These are phyloP conservation scores for Lizonia empirigonia DNA, from an alignment of 2,329 filamentous ascomycete species.

Conservation along the genomic window DNA sequence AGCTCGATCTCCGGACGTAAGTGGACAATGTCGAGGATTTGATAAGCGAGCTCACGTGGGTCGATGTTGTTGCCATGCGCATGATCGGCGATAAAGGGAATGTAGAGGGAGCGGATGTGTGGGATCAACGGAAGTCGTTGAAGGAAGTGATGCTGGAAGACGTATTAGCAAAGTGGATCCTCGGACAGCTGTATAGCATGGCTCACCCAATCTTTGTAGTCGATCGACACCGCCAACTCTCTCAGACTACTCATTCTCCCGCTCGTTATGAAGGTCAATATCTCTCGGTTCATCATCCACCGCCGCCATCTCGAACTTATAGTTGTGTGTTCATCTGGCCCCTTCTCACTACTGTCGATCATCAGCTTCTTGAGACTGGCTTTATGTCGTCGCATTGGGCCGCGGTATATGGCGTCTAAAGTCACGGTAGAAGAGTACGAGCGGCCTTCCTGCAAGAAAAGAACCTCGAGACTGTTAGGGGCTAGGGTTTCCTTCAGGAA, in stretches of 20 bases:
- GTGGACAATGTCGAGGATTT: slow-evolving; percentile 78
- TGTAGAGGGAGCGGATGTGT: slow-evolving; percentile 72
- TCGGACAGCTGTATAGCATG: background rate
- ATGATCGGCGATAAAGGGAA: slow-evolving; percentile 70
- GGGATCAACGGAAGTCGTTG: slow-evolving; percentile 73
- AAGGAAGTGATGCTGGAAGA: slow-evolving; percentile 73
- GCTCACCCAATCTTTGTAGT: slow-evolving; percentile 79
- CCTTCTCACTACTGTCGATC: slow-evolving; percentile 70
- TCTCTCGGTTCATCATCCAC: slow-evolving; percentile 74
- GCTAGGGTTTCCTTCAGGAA: slow-evolving; percentile 79
- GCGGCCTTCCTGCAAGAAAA: slow-evolving; percentile 74
- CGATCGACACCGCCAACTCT: slow-evolving; percentile 73
- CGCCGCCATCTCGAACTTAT: slow-evolving; percentile 61
- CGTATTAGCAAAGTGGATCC: too few species aligned
- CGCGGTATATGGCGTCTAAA: slow-evolving; percentile 73
- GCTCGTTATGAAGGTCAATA: slow-evolving; percentile 75
- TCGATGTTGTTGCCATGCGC: slow-evolving; percentile 62
- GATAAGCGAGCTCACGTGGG: slow-evolving; percentile 72
- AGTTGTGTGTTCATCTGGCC: slow-evolving; percentile 49
- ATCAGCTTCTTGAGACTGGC: slow-evolving; percentile 73
- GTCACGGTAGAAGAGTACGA: slow-evolving; percentile 63
- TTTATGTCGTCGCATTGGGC: slow-evolving; percentile 72
- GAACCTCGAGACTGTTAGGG: slow-evolving; percentile 77
- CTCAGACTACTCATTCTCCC: slow-evolving; percentile 73
- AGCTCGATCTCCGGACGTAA: slow-evolving; percentile 76